These are phyloP conservation scores for Diaporthe helianthi DNA, from an alignment of 2,329 filamentous ascomycete species.

Conservation along the genomic window DNA sequence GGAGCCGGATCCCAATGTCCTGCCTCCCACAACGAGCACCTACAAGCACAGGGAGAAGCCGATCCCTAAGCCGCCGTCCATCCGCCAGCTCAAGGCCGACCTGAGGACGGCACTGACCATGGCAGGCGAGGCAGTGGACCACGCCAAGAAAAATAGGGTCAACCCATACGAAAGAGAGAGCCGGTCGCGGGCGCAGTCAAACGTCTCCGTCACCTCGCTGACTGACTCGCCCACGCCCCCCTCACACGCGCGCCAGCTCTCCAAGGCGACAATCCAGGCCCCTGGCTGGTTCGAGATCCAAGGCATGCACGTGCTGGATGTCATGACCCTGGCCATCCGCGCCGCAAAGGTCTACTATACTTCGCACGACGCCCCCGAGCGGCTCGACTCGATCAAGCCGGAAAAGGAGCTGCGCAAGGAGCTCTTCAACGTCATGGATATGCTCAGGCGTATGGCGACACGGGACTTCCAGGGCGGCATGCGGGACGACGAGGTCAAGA, in stretches of 20 bases:
- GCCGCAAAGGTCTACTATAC: constrained; percentile 98
- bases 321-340: constrained; percentile 92
- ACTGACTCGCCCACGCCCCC: constrained; percentile 35
- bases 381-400: constrained; percentile 84
- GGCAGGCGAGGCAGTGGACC: constrained; percentile 71
- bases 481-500: constrained; percentile 76
- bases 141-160: constrained; percentile 50
- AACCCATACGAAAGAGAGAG: constrained; percentile 38
- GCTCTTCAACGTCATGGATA: constrained; percentile 84
- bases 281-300: constrained; percentile 86
- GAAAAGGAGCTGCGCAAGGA: constrained; percentile 87
- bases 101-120: constrained; percentile 73
- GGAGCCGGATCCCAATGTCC: constrained; percentile 75
- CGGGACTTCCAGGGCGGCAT: constrained; percentile 87
- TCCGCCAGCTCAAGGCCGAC: constrained; percentile 74
- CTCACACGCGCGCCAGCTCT: constrained; percentile 33
- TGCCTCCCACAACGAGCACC: constrained; percentile 96
- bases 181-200: constrained; percentile 38
- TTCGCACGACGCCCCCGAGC: constrained; percentile 84
- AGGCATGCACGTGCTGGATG: constrained; percentile 89
- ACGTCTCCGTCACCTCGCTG: constrained; percentile 32
- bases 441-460: constrained; percentile 88
- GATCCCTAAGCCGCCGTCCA: constrained; percentile 83
- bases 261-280: constrained; percentile 44
- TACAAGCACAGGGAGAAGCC: constrained; percentile 87